Percentiles rank a stretch among this genome's conserved stretches.
phyloP scores from a whole-genome alignment of 176 grass and related monocot species.

The Avena atlantica region DNA sequence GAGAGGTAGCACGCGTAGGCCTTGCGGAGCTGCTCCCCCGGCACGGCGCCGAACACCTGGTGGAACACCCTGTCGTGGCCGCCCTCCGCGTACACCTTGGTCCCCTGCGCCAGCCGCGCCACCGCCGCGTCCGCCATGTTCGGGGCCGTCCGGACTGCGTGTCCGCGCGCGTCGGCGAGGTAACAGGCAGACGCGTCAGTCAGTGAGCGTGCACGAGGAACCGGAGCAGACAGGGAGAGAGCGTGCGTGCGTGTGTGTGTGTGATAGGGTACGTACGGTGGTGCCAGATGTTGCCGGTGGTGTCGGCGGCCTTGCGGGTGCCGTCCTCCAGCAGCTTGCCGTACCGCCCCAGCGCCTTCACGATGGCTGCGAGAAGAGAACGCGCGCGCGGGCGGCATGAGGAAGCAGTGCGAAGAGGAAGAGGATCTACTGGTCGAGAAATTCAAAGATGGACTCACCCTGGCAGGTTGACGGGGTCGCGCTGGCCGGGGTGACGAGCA shows the following conservation, averaged over 20 bases:
- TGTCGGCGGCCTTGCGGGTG: constrained; percentile 64
- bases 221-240: not conserved
- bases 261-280: constrained; percentile 42
- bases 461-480: constrained; percentile 47
- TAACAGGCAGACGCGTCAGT: not conserved
- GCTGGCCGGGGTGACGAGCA: constrained; percentile 56
- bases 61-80: constrained; percentile 80
- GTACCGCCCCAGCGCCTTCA: constrained; percentile 62
- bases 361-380: constrained; percentile 37
- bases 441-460: constrained; percentile 31
- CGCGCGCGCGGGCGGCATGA: not conserved
- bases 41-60: constrained; percentile 71
- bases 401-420: not conserved
- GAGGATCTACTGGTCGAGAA: not conserved
- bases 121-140: constrained; percentile 79
- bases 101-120: constrained; percentile 80
- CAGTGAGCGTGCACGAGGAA: not conserved
- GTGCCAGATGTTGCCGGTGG: constrained; percentile 79
- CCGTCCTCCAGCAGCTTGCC: constrained; percentile 68
- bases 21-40: constrained; percentile 78
- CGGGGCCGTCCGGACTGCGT: constrained; percentile 70
- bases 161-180: not conserved
- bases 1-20: constrained; percentile 95
- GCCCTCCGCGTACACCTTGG: constrained; percentile 91
- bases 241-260: not conserved